phyloP scores from a whole-genome alignment of 305 asterid species.

The Solanum hybrid region DNA sequence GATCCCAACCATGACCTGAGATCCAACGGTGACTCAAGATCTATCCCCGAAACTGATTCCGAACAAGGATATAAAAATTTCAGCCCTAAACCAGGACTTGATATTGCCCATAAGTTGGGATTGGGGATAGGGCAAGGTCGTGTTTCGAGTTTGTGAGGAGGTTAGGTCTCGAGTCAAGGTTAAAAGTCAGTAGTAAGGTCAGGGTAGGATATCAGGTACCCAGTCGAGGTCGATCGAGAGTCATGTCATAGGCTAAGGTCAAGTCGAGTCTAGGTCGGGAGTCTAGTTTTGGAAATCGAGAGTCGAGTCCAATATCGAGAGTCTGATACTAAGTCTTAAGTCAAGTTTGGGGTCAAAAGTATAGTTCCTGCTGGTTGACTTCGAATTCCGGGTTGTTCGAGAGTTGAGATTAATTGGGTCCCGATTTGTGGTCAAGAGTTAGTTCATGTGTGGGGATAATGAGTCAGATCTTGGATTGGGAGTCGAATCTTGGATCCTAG shows the following conservation, averaged over 20 bases:
- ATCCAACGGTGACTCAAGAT: neutral
- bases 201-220: neutral
- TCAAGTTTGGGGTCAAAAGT: neutral
- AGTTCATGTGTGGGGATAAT: neutral
- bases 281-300: neutral
- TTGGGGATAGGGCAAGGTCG: neutral
- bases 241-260: neutral
- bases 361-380: neutral
- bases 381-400: no score
- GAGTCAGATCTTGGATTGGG: neutral
- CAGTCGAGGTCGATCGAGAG: neutral
- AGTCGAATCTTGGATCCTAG: neutral
- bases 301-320: neutral
- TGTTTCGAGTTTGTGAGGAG: neutral
- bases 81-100: neutral
- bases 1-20: neutral
- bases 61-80: neutral
- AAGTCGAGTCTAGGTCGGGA: neutral
- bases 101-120: neutral
- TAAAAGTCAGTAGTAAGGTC: neutral
- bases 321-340: neutral
- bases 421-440: neutral
- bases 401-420: neutral
- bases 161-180: neutral
- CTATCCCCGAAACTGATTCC: neutral